These are phyloP conservation scores for Setaria italica DNA, from an alignment of 202 grass and related monocot species.

Conservation along the genomic window DNA sequence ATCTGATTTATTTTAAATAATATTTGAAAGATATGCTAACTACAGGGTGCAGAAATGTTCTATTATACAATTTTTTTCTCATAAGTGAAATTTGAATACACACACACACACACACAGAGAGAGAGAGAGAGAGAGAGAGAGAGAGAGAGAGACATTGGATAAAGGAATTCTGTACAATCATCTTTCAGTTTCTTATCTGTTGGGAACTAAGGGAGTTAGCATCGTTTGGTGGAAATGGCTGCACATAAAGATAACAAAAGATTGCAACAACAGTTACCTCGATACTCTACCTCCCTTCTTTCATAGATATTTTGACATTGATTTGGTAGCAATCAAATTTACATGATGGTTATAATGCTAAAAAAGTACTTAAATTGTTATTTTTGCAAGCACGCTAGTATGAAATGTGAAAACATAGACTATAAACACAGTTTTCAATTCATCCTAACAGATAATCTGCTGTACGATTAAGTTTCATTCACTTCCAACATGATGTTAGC, in stretches of 20 bases:
- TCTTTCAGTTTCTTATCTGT: neutral
- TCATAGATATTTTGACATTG: conserved; percentile 12
- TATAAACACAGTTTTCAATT: conserved; percentile 23
- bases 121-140: no score
- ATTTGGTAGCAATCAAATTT: neutral
- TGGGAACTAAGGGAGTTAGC: neutral
- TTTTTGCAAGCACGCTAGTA: conserved; percentile 4
- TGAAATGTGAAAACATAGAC: neutral
- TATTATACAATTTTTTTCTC: neutral
- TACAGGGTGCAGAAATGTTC: neutral
- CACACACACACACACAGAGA: neutral
- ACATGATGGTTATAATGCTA: conserved; percentile 12
- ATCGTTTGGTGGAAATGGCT: conserved; percentile 30
- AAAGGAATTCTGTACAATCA: neutral
- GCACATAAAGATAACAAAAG: neutral
- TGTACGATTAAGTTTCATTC: conserved; percentile 34
- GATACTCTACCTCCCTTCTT: conserved; percentile 1
- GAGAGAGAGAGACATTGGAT: neutral
- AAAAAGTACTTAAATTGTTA: neutral
- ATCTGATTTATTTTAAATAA: conserved; percentile 19
- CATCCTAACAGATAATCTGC: conserved; percentile 4
- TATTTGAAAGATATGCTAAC: neutral
- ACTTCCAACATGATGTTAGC: neutral
- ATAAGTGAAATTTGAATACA: neutral
- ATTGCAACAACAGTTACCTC: neutral